Base-by-base conservation (phyloP, 805 yeast genomes). In the Hemisphaericaspora nanyangensis region DNA sequence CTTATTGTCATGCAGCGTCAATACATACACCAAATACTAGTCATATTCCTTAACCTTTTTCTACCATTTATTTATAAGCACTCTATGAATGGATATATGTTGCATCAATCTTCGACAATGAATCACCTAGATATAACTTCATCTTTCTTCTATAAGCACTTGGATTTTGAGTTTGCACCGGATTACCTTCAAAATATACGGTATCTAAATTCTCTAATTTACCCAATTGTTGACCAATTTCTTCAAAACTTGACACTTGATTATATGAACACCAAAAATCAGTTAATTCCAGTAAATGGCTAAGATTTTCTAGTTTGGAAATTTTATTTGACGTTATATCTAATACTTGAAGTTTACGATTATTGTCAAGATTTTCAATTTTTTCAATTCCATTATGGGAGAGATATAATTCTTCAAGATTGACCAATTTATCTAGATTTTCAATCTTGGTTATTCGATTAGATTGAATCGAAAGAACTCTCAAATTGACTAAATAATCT, bases 231-330 rank as follows among this genome's bases (percentile, higher is more conserved):
- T 72, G 58, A 37, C 78, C 80, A 33, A 93, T 64, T 37, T 87
- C 82, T 25, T 80, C 79, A 60, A 85, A 90, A 29, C 77, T 68
- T 25, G 77, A 74, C 17, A 93, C 59, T 50, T 76, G 60, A 60
- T 91, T 93, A 52, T 78, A 77, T 0, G 96, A 85, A 18, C 95
- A 88, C 99, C 99, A 93, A 38, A 93, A 68, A 60, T 93, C 99
- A 7, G 96, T 89, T 42, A 93, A 69, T n/a, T 81, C 54, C 1
- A 48, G 58, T 42, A 93, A 71, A 49, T 85, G 93, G 1, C 68
- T 61, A 38, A 93, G 49, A 47, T 83, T 80, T 42, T 78, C 81
- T 30, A 93, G 61, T 36, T 74, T 72, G 3, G 71, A 49, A 29
- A 93, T 71, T 42, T 68, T 68, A 58, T 93, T 93, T 2, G 85